Evolutionary conservation across 1,139 yeast genomes (phyloP), one percentile per base, ranked within the genome.

Genomic region (Zygosaccharomyces pseudobailii): DNA sequence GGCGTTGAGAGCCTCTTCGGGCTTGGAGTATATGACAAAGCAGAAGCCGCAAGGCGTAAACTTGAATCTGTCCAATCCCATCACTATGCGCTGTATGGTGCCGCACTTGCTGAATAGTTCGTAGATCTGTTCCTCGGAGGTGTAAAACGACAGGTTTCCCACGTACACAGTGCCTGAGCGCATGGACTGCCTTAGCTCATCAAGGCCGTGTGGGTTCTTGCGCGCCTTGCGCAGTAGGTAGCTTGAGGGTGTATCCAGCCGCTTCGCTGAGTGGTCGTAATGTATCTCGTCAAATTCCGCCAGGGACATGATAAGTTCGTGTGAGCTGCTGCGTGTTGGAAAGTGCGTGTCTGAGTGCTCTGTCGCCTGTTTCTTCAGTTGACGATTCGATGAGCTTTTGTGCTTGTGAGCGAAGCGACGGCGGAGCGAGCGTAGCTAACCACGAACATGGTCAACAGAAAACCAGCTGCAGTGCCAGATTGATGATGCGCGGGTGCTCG

Each of bases 31-130:
- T 40, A 87, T 84, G 30, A 90, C 89, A 66, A 90, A 90, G 63
- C 97, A 89, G 68, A 92, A 92, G 28, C 97, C 97, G 64, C 97
- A 89, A 0, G 97, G 97, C 0, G 96, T 88, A 59, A 83, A 80
- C 55, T 85, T 84, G 62, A 83, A 83, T 52, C 96, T 76, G 63
- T 90, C 97, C 43, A 90, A 75, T 0, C 98, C 98, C 97, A 92
- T 90, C 49, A 90, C 81, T 39, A 89, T 86, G 57, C 85, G 74
- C 53, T 80, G 80, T 32, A 90, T 82, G 9, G 77, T 71, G 1
- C 97, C 98, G 62, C 87, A 80, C 59, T 83, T 83, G 58, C 84
- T 77, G 61, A 90, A 88, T 44, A 90, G 70, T 63, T 89, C 97
- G 63, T 83, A 84, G 23, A 90, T 79, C 65, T 90, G 97, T 63